A percentile compares a stretch with the other conserved stretches of the same genome.
Conservation (phyloP, 441 rosid species). For the Manihot esculenta region DNA sequence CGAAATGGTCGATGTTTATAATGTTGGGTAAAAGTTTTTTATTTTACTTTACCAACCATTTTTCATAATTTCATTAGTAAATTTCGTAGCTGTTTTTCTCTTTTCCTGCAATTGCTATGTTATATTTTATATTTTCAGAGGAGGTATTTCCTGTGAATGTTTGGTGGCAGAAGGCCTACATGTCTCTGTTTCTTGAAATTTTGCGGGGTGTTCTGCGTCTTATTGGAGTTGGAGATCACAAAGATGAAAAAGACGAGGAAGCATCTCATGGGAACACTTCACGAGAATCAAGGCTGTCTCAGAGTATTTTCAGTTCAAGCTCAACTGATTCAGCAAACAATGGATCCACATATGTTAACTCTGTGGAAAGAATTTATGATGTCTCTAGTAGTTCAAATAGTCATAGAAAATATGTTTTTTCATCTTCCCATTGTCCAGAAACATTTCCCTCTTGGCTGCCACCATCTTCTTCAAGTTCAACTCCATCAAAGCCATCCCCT, state of each 20-base stretch:
- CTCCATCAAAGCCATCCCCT: neutral
- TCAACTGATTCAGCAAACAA: neutral
- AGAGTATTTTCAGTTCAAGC: neutral
- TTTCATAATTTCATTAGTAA: no score
- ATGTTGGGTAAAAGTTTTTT: no score
- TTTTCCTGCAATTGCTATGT: no score
- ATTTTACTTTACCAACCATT: no score
- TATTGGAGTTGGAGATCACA: constrained; percentile 12
- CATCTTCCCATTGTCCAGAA: neutral
- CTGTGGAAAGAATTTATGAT: neutral
- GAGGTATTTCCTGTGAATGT: neutral
- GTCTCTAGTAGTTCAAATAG: neutral
- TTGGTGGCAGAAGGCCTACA: constrained; percentile 10
- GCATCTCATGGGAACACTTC: neutral
- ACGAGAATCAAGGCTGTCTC: neutral
- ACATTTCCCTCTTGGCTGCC: neutral
- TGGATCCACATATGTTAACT: constrained; percentile 1
- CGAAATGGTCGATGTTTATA: no score
- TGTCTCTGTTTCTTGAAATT: constrained; percentile 14
- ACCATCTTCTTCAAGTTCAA: neutral
- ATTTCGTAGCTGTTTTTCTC: no score
- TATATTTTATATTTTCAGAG: neutral
- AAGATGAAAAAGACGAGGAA: neutral
- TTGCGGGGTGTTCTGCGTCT: constrained; percentile 13
- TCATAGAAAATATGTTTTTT: neutral